phyloP scores from a whole-genome alignment of 805 yeast species.

The Pichia cephalocereana region DNA sequence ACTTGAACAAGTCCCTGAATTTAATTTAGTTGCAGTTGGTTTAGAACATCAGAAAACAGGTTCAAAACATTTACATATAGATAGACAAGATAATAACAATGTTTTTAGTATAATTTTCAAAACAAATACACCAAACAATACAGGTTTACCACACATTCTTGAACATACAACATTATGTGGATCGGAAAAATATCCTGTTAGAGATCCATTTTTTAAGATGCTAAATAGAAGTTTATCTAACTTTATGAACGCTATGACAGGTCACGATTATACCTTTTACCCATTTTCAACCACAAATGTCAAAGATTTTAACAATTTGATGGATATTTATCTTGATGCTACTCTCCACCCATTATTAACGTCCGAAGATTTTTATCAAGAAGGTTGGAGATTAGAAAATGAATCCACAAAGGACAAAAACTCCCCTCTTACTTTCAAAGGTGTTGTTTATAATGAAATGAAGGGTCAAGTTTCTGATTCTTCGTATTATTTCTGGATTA shows the following conservation, averaged over 20 bases:
- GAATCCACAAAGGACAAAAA: conserved; percentile 44
- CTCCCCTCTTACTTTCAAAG: conserved; percentile 70
- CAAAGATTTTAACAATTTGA: conserved; percentile 71
- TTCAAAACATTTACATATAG: conserved; percentile 77
- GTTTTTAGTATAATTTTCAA: conserved; percentile 86
- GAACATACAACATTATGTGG: conserved; percentile 98
- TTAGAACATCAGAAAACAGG: conserved; percentile 62
- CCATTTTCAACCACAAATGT: conserved; percentile 93
- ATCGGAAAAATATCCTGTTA: conserved; percentile 79
- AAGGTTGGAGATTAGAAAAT: conserved; percentile 95
- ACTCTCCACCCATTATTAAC: conserved; percentile 75
- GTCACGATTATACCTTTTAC: conserved; percentile 89
- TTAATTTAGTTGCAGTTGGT: conserved; percentile 70
- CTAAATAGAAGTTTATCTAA: conserved; percentile 86
- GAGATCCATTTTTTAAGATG: conserved; percentile 98
- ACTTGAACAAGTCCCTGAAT: conserved; percentile 68
- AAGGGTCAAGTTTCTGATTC: conserved; percentile 93
- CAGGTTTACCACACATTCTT: conserved; percentile 93
- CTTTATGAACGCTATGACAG: conserved; percentile 99
- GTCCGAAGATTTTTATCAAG: conserved; percentile 80
- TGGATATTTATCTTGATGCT: conserved; percentile 82
- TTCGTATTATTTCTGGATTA: conserved; percentile 74
- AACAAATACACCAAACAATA: conserved; percentile 89
- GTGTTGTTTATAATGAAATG: conserved; percentile 98
- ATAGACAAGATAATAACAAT: conserved; percentile 72